Base-by-base conservation (phyloP, 2,329 filamentous ascomycete species). In the Aspergillus aculeatus region DNA sequence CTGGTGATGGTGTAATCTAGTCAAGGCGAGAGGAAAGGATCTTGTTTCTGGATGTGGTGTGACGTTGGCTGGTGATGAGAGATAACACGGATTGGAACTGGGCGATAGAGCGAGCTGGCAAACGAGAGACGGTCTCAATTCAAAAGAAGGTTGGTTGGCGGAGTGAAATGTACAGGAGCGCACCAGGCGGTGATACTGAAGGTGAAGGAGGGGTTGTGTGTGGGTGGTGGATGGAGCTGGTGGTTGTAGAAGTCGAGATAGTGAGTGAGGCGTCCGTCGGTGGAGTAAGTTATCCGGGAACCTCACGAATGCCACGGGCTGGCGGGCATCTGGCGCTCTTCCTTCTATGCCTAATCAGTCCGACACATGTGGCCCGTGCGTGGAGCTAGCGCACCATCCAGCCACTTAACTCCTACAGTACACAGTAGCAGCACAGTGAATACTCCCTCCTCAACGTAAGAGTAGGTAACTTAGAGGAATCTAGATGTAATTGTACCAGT, bases 351-450 rank as follows among this genome's bases (percentile, higher is more conserved):
- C 32, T 12, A 35, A 35, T 35, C 32, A 12, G 14, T 16, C 32
- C 12, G 38, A 16, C 48, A 54, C 16, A 21, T 47, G n/a, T 63
- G 61, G 61, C 51, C 61, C 61, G 61, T 63, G 61, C 61, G 56
- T 49, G 14, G 52, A 53, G 50, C 58, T 61, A 50, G 31, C 61
- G 56, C 50, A 49, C 14, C 21, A 19, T 50, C 19, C 19, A 21
- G 19, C 32, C 21, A 24, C 29, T 12, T n/a, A n/a, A n/a, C n/a
- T n/a, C n/a, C 3, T 7, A 9, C 6, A 16, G 35, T 29, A 29
- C 9, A 29, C 26, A 29, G 26, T 29, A 9, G 26, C 9, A 26
- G 14, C 14, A 35, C 14, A 16, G 5, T 11, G 32, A 5, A 3
- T 35, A 35, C 32, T 35, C 5, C 3, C 32, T 35, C 2, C 32